Evolutionary conservation across 805 yeast species (phyloP).

Genomic region (Saccharomycopsis malanga): DNA sequence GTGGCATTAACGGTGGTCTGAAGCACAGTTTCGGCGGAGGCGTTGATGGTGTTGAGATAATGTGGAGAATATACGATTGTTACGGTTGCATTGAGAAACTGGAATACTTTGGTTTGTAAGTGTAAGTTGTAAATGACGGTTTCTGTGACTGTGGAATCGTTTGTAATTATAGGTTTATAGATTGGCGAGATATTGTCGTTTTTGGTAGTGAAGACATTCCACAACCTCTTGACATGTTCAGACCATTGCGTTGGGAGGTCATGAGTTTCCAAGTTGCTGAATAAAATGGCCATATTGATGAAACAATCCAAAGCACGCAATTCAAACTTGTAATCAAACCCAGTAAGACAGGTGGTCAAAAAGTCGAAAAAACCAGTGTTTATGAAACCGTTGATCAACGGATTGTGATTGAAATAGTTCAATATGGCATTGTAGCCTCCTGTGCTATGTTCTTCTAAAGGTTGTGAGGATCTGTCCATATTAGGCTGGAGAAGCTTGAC

Average conservation of each 20-base stretch:
- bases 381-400: slow-evolving; percentile 6
- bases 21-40: neutral
- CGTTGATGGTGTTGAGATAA: neutral
- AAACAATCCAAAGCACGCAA: slow-evolving; percentile 17
- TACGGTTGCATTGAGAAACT: slow-evolving; percentile 15
- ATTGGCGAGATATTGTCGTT: slow-evolving; percentile 1
- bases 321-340: slow-evolving; percentile 15
- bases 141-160: neutral
- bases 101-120: slow-evolving; percentile 5
- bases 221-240: neutral
- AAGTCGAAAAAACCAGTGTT: slow-evolving; percentile 6
- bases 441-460: slow-evolving; percentile 9
- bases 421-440: slow-evolving; percentile 22
- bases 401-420: slow-evolving; percentile 12
- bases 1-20: neutral
- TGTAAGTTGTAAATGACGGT: slow-evolving; percentile 7
- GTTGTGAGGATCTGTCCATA: slow-evolving; percentile 5
- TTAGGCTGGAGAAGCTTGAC: slow-evolving; percentile 14
- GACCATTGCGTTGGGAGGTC: slow-evolving; percentile 13
- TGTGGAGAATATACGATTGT: neutral
- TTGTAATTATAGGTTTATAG: neutral
- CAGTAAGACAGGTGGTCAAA: slow-evolving; percentile 1
- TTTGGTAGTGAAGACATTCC: slow-evolving; percentile 5
- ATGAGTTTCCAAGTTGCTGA: slow-evolving; percentile 1
- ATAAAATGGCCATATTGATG: slow-evolving; percentile 17